phyloP scores from a whole-genome alignment of 1,139 yeast species.

The Pichia sp. region DNA sequence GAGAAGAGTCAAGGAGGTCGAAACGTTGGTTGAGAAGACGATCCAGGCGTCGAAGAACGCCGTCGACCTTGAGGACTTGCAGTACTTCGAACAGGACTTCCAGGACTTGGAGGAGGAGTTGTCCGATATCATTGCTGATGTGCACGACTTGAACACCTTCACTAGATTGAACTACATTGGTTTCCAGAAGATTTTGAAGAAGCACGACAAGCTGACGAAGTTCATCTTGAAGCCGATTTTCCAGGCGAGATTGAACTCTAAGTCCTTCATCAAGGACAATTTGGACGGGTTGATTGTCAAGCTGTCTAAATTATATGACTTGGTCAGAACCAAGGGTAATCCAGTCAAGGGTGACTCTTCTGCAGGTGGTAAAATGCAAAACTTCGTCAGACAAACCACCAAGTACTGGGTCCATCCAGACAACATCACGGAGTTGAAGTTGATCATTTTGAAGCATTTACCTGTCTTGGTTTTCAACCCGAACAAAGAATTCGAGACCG shows the following conservation, averaged over 20 bases:
- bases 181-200: slow-evolving; percentile 90
- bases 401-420: slow-evolving; percentile 99
- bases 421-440: slow-evolving; percentile 93
- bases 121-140: slow-evolving; percentile 92
- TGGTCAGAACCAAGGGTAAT: slow-evolving; percentile 92
- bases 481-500: slow-evolving; percentile 89
- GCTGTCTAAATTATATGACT: slow-evolving; percentile 81
- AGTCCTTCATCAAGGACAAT: slow-evolving; percentile 93
- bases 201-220: slow-evolving; percentile 84
- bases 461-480: slow-evolving; percentile 96
- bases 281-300: slow-evolving; percentile 86
- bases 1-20: slow-evolving; percentile 79
- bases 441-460: slow-evolving; percentile 85
- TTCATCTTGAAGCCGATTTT: slow-evolving; percentile 86
- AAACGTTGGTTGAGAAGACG: slow-evolving; percentile 37
- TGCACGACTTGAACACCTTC: slow-evolving; percentile 92
- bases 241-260: slow-evolving; percentile 85
- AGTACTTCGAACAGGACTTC: slow-evolving; percentile 70
- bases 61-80: slow-evolving; percentile 33
- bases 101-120: slow-evolving; percentile 88
- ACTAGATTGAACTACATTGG: slow-evolving; percentile 92
- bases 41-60: slow-evolving; percentile 31
- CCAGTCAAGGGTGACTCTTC: slow-evolving; percentile 92
- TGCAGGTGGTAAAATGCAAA: slow-evolving; percentile 97
- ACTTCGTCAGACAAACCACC: slow-evolving; percentile 96